These are phyloP conservation scores for Trypanosoma boissoni DNA, from an alignment of 208 protist species.

Conservation along the genomic window DNA sequence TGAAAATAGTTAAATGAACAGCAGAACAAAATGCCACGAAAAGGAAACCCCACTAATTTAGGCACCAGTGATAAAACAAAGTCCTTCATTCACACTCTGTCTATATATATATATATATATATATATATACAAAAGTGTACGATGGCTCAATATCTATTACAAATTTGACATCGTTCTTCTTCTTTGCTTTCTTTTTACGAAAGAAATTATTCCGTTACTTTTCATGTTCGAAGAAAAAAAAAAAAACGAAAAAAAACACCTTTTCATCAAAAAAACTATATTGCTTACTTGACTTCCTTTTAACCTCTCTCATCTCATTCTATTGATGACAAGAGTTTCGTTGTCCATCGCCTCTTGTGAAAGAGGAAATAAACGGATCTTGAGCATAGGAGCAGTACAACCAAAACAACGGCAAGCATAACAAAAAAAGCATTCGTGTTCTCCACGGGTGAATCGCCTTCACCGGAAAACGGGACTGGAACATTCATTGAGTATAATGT, in stretches of 20 bases:
- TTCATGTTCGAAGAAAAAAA: neutral
- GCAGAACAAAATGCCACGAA: too few species aligned
- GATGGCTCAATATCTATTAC: neutral
- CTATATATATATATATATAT: constrained; percentile 11
- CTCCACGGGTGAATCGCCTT: constrained; percentile 41
- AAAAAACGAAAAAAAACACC: too few species aligned
- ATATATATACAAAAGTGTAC: constrained; percentile 6
- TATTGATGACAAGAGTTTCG: constrained; percentile 41
- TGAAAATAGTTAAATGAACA: too few species aligned
- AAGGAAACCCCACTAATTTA: too few species aligned
- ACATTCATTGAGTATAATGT: constrained; percentile 87
- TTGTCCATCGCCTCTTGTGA: constrained; percentile 48
- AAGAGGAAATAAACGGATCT: constrained; percentile 40
- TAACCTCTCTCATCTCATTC: neutral
- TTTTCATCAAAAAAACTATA: too few species aligned
- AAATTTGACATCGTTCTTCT: too few species aligned
- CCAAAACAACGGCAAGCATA: constrained; percentile 35
- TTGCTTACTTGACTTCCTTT: too few species aligned
- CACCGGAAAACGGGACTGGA: constrained; percentile 53
- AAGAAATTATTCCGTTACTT: neutral
- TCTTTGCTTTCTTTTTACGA: neutral
- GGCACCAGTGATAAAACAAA: neutral
- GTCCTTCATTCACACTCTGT: neutral
- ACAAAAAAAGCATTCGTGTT: constrained; percentile 65
- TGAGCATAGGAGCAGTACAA: constrained; percentile 37